These are phyloP conservation scores for Drosera capensis DNA, from an alignment of 148 eudicot genomes.

Conservation along the genomic window DNA sequence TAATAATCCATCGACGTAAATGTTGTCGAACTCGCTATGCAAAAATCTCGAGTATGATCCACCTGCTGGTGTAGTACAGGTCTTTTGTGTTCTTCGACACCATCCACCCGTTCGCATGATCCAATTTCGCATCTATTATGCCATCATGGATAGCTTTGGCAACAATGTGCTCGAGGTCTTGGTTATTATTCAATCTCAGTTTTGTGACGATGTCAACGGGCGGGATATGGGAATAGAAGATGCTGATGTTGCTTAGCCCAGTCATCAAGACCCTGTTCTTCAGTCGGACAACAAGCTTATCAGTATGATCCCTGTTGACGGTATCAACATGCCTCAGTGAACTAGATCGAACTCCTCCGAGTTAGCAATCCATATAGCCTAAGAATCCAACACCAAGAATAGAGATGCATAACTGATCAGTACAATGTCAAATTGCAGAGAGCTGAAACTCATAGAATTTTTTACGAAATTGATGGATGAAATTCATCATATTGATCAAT, in stretches of 20 bases:
- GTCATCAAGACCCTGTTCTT: no score
- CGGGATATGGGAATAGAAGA: constrained; percentile 87
- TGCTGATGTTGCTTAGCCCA: constrained; percentile 83
- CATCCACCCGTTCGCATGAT: constrained; percentile 86
- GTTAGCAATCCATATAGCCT: constrained; percentile 96
- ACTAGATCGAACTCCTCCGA: constrained; percentile 59
- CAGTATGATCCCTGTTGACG: constrained; percentile 59
- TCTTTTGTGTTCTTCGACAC: constrained; percentile 92
- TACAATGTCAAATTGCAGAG: no score
- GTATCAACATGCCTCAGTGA: constrained; percentile 62
- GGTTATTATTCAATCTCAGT: constrained; percentile 65
- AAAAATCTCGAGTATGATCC: no score
- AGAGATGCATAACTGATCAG: no score
- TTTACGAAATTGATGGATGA: no score
- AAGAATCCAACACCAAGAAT: no score
- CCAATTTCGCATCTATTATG: constrained; percentile 83
- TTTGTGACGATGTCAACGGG: constrained; percentile 73
- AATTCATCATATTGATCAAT: no score
- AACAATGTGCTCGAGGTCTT: constrained; percentile 70
- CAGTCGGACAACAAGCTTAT: constrained; percentile 80
- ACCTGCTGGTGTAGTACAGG: constrained; percentile 79
- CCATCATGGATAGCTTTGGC: no score
- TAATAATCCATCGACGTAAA: no score
- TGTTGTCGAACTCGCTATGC: no score
- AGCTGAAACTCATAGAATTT: no score